Evolutionary conservation across 2,329 filamentous ascomycete genomes (phyloP).

Genomic region (Aspergillus caelatus): DNA sequence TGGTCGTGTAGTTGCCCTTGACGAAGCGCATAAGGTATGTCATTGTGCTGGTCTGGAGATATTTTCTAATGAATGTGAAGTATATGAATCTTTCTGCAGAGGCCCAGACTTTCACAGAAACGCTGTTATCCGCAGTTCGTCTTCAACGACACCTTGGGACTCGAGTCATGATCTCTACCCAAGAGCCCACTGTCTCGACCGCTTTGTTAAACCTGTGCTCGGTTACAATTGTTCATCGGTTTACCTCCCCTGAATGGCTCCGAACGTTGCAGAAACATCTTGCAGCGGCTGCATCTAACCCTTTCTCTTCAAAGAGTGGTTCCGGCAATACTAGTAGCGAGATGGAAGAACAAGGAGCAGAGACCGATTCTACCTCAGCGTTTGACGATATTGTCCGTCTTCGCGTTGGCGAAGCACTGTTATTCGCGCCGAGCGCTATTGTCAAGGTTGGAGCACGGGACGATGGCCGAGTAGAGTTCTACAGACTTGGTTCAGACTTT

Average conservation of each 20-base stretch:
- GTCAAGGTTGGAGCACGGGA: neutral
- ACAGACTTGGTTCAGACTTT: conserved; percentile 4
- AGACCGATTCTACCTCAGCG: neutral
- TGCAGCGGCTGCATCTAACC: conserved; percentile 34
- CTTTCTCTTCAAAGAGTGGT: neutral
- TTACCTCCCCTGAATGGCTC: conserved; percentile 66
- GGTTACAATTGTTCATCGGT: conserved; percentile 70
- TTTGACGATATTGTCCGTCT: conserved; percentile 11
- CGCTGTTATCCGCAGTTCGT: conserved; percentile 63
- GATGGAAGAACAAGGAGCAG: neutral
- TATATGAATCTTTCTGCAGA: conserved; percentile 22
- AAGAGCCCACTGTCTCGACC: conserved; percentile 71
- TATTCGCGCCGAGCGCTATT: conserved; percentile 12
- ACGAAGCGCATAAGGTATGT: conserved; percentile 28
- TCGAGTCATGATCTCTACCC: conserved; percentile 70
- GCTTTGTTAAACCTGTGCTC: conserved; percentile 69
- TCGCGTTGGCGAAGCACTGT: conserved; percentile 11
- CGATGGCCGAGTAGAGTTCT: neutral
- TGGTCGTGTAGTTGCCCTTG: conserved; percentile 22
- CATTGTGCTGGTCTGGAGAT: too few relatives aligned
- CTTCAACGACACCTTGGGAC: conserved; percentile 68
- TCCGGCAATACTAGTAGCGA: neutral
- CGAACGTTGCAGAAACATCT: conserved; percentile 47
- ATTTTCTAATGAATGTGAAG: conserved; percentile 1
- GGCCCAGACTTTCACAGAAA: conserved; percentile 54